phyloP scores from a whole-genome alignment of 2,329 filamentous ascomycete species.

The Aspergillus sp. region DNA sequence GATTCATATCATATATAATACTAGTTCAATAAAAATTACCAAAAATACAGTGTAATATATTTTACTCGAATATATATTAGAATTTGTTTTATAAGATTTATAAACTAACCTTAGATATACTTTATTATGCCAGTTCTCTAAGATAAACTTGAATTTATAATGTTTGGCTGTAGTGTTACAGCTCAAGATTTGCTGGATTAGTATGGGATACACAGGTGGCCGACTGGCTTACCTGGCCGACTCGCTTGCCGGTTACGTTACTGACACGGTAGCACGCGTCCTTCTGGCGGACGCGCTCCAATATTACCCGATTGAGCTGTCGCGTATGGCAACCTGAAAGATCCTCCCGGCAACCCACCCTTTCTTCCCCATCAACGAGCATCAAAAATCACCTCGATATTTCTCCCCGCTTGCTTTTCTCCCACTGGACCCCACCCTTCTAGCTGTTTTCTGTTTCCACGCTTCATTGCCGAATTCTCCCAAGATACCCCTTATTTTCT shows the following conservation, averaged over 20 bases:
- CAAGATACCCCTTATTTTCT: background rate
- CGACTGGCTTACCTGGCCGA: no score
- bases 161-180: no score
- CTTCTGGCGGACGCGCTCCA: conserved; percentile 30
- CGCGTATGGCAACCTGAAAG: conserved; percentile 26
- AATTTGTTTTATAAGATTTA: no score
- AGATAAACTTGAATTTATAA: no score
- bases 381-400: conserved; percentile 17
- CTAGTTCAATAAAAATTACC: no score
- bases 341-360: conserved; percentile 26
- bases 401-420: conserved; percentile 6
- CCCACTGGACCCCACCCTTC: conserved; percentile 15
- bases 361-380: conserved; percentile 13
- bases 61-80: no score
- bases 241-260: background rate
- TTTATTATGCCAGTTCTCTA: no score
- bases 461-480: conserved; percentile 11
- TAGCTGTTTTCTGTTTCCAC: background rate
- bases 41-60: no score
- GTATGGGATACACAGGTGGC: no score
- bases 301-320: conserved; percentile 37
- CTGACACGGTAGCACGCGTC: conserved; percentile 16
- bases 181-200: no score
- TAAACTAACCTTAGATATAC: no score
- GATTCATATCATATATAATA: no score